Conservation (phyloP, 2,329 filamentous ascomycete species). For the Blastomyces gilchristii region DNA sequence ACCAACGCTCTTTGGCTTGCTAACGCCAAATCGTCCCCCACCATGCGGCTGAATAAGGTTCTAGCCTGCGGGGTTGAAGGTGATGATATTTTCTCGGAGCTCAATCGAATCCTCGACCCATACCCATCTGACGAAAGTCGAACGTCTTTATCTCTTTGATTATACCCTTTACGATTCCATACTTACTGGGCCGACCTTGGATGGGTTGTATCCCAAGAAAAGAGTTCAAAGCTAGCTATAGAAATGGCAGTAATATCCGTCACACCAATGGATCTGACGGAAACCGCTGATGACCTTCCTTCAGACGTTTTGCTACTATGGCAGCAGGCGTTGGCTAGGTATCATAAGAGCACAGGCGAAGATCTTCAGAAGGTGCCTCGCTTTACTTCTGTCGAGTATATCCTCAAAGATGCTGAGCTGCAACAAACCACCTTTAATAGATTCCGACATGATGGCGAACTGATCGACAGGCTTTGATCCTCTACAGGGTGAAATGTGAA, state of each 20-base stretch:
- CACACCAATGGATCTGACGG: not conserved
- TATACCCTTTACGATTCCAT: not conserved
- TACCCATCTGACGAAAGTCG: not conserved
- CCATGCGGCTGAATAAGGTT: not conserved
- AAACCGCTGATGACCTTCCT: not conserved
- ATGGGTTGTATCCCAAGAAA: not conserved
- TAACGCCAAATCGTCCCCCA: not conserved
- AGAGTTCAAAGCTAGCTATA: not conserved
- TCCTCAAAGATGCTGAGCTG: not conserved
- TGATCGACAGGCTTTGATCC: conserved; percentile 1
- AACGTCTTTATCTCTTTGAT: not conserved
- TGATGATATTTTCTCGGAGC: not conserved
- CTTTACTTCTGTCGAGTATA: not conserved
- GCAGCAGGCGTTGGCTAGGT: not conserved
- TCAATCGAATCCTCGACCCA: not conserved
- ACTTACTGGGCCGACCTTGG: not conserved
- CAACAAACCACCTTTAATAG: not conserved
- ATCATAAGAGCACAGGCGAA: not conserved
- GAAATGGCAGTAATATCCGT: not conserved
- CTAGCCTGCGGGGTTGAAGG: not conserved
- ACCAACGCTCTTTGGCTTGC: not conserved
- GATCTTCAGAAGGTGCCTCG: not conserved
- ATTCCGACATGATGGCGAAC: not conserved
- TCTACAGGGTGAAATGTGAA: not conserved
- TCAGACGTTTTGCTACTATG: not conserved